Conservation (phyloP, 257 asterid species). For the Gynochthodes officinalis region DNA sequence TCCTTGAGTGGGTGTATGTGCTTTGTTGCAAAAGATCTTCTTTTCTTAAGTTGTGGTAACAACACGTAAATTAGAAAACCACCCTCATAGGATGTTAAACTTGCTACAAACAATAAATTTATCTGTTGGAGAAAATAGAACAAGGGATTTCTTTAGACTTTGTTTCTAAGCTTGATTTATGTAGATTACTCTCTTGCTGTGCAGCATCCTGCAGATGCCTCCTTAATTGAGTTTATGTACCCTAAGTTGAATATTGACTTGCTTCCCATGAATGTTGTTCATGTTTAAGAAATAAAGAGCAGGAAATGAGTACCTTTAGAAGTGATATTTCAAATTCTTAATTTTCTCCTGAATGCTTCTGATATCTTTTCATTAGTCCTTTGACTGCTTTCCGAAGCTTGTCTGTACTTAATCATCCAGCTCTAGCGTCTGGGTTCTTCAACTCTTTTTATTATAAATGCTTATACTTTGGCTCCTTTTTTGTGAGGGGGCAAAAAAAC, state of each 20-base stretch:
- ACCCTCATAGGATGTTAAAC: neutral
- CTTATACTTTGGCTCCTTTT: neutral
- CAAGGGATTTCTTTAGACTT: neutral
- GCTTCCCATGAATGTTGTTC: neutral
- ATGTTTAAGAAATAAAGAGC: neutral
- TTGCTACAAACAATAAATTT: neutral
- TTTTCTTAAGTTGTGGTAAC: neutral
- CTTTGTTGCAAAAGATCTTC: neutral
- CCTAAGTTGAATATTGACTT: neutral
- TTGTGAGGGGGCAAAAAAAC: too few relatives aligned
- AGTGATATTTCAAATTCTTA: neutral
- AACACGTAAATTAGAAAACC: neutral
- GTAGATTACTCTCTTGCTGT: neutral
- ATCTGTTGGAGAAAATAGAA: neutral
- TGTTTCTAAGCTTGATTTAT: too few relatives aligned
- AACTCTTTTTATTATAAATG: neutral
- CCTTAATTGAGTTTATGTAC: neutral
- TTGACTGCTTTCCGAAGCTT: neutral
- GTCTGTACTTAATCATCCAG: neutral
- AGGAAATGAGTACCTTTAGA: neutral
- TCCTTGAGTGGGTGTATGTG: neutral
- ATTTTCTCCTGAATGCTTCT: neutral
- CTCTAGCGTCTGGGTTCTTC: neutral
- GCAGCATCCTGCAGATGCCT: neutral
- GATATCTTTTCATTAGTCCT: neutral